phyloP scores from a whole-genome alignment of 805 yeast genomes.

The Zygosaccharomyces kombuchaensis region DNA sequence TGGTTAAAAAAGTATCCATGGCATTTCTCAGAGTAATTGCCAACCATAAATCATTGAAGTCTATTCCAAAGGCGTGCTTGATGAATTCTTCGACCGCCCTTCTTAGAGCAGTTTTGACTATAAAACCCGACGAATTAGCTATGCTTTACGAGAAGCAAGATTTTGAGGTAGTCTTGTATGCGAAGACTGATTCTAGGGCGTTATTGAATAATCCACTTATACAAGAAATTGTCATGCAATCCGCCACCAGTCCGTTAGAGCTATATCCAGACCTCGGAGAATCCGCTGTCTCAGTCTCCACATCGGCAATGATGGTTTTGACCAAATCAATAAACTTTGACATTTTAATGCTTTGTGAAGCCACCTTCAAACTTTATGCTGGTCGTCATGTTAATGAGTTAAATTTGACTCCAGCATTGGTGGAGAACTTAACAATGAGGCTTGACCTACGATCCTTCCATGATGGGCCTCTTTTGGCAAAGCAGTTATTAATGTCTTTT shows the following conservation, averaged over 20 bases:
- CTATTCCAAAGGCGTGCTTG: slow-evolving; percentile 33
- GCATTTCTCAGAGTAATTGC: slow-evolving; percentile 42
- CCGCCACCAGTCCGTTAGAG: slow-evolving; percentile 32
- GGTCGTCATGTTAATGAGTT: slow-evolving; percentile 28
- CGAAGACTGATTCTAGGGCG: slow-evolving; percentile 48
- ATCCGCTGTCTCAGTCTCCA: slow-evolving; percentile 33
- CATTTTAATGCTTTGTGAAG: slow-evolving; percentile 40
- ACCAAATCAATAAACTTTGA: slow-evolving; percentile 45
- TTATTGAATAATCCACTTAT: slow-evolving; percentile 38
- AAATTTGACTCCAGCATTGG: slow-evolving; percentile 32
- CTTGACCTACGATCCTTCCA: slow-evolving; percentile 28
- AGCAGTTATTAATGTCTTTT: slow-evolving; percentile 28
- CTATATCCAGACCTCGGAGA: slow-evolving; percentile 30
- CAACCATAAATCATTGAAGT: slow-evolving; percentile 21
- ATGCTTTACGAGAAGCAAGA: slow-evolving; percentile 28
- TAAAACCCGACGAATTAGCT: slow-evolving; percentile 29
- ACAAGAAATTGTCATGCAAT: slow-evolving; percentile 32
- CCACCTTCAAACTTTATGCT: slow-evolving; percentile 36
- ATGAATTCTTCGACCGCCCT: slow-evolving; percentile 37
- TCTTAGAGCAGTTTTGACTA: slow-evolving; percentile 29
- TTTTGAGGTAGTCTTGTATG: slow-evolving; percentile 38
- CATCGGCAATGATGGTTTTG: slow-evolving; percentile 37
- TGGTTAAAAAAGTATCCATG: slow-evolving; percentile 48
- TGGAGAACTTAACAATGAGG: slow-evolving; percentile 28
- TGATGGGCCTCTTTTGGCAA: slow-evolving; percentile 32